A percentile compares a stretch with the other conserved stretches of the same genome.
Conservation (phyloP, 192 early-diverging fungal species). For the Coemansia javaensis region DNA sequence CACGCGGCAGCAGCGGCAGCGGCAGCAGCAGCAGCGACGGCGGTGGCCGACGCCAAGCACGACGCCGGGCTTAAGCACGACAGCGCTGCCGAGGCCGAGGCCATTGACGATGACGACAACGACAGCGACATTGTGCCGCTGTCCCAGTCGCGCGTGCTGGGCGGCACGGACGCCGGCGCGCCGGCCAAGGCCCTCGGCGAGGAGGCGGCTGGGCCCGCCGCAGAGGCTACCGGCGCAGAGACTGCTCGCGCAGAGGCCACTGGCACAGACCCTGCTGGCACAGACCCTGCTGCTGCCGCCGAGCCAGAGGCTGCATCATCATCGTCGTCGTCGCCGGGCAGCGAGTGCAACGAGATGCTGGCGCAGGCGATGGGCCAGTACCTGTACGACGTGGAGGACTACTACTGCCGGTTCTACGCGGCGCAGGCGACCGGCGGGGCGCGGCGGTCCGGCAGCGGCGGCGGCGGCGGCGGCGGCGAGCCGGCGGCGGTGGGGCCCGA, state of each 20-base stretch:
- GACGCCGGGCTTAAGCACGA: constrained; percentile 10
- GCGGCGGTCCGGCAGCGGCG: background rate
- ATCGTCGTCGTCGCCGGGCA: background rate
- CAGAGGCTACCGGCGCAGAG: background rate
- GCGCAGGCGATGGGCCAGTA: constrained; percentile 46
- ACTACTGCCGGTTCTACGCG: constrained; percentile 25
- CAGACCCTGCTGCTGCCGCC: too few relatives aligned
- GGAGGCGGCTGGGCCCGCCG: background rate
- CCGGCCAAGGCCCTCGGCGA: background rate
- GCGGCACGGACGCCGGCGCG: background rate
- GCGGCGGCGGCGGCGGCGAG: background rate
- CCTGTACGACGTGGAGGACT: constrained; percentile 41
- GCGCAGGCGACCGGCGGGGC: background rate
- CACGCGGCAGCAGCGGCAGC: background rate
- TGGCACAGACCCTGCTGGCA: background rate
- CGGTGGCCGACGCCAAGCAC: too few relatives aligned
- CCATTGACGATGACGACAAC: constrained; percentile 7
- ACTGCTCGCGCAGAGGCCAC: background rate
- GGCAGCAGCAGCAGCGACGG: too few relatives aligned
- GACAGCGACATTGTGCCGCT: constrained; percentile 47
- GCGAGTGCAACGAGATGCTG: constrained; percentile 20
- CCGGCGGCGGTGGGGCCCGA: constrained; percentile 2
- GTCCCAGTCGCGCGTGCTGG: constrained; percentile 27
- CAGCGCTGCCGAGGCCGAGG: constrained; percentile 17
- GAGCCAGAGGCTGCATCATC: constrained; percentile 1